Evolutionary conservation across 2,329 filamentous ascomycete genomes (phyloP).

Genomic region (Penicillium verrucosum): DNA sequence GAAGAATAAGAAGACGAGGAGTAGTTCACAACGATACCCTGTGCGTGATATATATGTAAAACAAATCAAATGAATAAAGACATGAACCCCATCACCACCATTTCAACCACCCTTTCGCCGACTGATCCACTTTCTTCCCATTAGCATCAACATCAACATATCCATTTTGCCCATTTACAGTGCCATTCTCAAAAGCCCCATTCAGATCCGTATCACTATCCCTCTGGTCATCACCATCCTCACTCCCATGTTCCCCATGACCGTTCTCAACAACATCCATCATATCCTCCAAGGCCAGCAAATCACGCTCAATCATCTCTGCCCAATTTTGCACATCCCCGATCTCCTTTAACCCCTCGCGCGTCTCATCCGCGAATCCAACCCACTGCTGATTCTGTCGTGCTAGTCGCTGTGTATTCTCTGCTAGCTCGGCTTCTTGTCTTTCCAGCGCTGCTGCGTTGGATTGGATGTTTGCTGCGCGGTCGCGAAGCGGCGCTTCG

Average conservation of each 20-base stretch:
- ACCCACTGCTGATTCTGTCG: slow-evolving; percentile 55
- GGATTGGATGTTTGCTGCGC: slow-evolving; percentile 55
- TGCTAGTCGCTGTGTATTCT: slow-evolving; percentile 49
- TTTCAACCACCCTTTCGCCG: slow-evolving; percentile 1
- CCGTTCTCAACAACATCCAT: slow-evolving; percentile 37
- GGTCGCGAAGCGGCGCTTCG: slow-evolving; percentile 52
- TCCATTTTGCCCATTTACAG: slow-evolving; percentile 1
- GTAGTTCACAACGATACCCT: slow-evolving; percentile 11
- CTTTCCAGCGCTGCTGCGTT: slow-evolving; percentile 53
- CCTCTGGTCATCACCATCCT: slow-evolving; percentile 12
- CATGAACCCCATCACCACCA: slow-evolving; percentile 13
- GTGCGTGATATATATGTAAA: slow-evolving; percentile 3
- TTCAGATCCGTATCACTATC: slow-evolving; percentile 10
- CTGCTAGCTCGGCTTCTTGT: slow-evolving; percentile 54
- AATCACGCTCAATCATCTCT: slow-evolving; percentile 56
- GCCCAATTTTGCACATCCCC: slow-evolving; percentile 66
- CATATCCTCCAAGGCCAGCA: slow-evolving; percentile 45
- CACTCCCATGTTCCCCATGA: slow-evolving; percentile 16
- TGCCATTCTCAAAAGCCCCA: slow-evolving; percentile 3
- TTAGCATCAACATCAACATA: slow-evolving; percentile 6
- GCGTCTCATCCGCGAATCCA: slow-evolving; percentile 53
- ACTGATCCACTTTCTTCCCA: slow-evolving; percentile 5
- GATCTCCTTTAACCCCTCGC: slow-evolving; percentile 58
- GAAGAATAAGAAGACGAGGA: not conserved
- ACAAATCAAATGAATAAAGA: not conserved